Evolutionary conservation across 352 stramenopile species (phyloP).

Genomic region (Pythium vanterpoolii): DNA sequence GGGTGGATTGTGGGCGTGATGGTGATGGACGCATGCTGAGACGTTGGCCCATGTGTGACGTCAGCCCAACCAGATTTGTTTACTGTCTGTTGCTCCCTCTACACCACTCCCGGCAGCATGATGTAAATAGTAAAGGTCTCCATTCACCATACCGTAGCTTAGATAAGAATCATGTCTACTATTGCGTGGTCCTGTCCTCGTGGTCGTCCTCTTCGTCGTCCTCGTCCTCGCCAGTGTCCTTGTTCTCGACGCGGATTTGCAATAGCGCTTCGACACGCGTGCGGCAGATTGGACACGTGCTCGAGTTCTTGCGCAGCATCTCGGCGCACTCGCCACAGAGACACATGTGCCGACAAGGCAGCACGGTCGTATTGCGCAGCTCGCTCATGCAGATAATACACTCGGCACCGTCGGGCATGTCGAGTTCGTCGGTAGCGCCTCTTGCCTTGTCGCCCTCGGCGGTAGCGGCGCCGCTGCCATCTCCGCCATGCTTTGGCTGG

Average conservation of each 20-base stretch:
- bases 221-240: conserved; percentile 30
- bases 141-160: too few species aligned
- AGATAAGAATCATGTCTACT: too few species aligned
- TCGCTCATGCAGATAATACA: conserved; percentile 88
- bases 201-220: background rate
- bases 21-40: too few species aligned
- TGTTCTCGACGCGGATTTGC: conserved; percentile 69
- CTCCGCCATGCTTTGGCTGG: conserved; percentile 32
- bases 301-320: conserved; percentile 60
- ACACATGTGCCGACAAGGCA: conserved; percentile 87
- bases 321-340: conserved; percentile 81
- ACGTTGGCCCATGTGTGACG: too few species aligned
- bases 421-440: conserved; percentile 33
- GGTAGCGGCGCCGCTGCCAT: background rate
- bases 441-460: conserved; percentile 12
- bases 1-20: too few species aligned
- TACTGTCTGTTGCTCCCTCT: too few species aligned
- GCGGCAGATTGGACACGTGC: conserved; percentile 80
- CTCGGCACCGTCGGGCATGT: conserved; percentile 74
- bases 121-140: conserved; percentile 15
- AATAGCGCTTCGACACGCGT: conserved; percentile 71
- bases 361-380: conserved; percentile 74
- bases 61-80: too few species aligned
- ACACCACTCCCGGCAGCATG: background rate
- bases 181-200: conserved; percentile 13